Base-by-base conservation (phyloP, 805 yeast genomes). In the Wickerhamiella sergipiensis region DNA sequence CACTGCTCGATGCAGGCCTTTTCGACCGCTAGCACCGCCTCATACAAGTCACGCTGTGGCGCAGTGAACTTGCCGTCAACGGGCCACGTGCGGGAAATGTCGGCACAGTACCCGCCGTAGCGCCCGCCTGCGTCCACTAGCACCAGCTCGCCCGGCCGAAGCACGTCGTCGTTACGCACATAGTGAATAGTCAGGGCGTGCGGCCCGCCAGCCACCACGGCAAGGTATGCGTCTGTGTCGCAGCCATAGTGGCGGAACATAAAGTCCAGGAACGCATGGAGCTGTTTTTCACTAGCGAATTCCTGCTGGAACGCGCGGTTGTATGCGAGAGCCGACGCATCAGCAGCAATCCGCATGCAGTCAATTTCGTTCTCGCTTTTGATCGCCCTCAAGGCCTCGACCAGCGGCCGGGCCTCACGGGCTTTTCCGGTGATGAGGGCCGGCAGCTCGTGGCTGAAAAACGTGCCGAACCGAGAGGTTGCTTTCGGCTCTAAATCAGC, bases 51-150 rank as follows among this genome's bases (percentile, higher is more conserved):
- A 48, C 74, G 75, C 65, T 92, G 98, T 2, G 95, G 79, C 9
- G 71, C 77, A 2, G 84, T 67, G 64, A 92, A 92, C 47, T 67
- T 70, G 2, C 94, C 86, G 39, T 76, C 75, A 46, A 80, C 82
- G 5, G 98, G 98, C 97, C 97, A 92, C 0, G 97, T 83, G 56
- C 99, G 75, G 1, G 97, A 89, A 45, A 92, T 92, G 66, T 92
- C 99, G 1, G 97, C 81, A 62, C 95, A 81, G 66, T 92, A 92
- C 1, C 97, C 97, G 42, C 97, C 98, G 43, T 83, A 65, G 47
- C 84, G 76, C 4, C 97, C 99, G 1, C 95, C 94, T 3, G 97
- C 97, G 66, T 92, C 99, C 2, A 92, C 88, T 26, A 92, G 76
- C 7, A 88, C 95, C 72, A 85, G 68, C 55, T 90, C 97, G 55